phyloP scores from a whole-genome alignment of 2,329 filamentous ascomycete genomes.

The Sporothrix phasma region DNA sequence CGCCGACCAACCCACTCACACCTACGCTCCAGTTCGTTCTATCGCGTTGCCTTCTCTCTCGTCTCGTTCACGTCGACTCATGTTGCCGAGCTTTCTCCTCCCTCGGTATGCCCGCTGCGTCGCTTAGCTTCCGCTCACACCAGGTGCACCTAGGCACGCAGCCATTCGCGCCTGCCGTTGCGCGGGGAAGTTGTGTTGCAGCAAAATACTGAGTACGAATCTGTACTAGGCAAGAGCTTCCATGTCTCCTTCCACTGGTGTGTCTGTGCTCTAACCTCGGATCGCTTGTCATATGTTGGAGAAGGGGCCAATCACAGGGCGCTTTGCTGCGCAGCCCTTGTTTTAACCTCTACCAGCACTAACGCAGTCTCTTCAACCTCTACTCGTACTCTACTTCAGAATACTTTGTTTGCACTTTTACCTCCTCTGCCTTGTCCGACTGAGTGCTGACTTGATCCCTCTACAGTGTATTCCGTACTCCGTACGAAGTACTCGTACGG shows the following conservation, averaged over 20 bases:
- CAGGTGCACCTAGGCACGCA: background rate
- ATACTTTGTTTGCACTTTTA: too few relatives aligned
- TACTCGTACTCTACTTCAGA: too few relatives aligned
- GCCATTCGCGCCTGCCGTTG: background rate
- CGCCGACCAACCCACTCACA: background rate
- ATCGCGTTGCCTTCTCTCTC: background rate
- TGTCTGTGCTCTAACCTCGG: background rate
- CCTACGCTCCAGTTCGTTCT: background rate
- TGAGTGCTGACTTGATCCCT: too few relatives aligned
- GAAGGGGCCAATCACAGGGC: too few relatives aligned
- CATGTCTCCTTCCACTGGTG: background rate
- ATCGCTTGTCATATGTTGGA: background rate
- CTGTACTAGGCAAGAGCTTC: background rate
- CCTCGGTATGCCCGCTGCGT: background rate
- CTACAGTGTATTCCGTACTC: too few relatives aligned
- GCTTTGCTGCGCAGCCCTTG: too few relatives aligned
- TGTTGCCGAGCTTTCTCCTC: background rate
- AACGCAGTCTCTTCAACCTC: too few relatives aligned
- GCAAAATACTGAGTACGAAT: background rate
- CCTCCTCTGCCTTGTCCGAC: too few relatives aligned
- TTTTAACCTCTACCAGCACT: too few relatives aligned
- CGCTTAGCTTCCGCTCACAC: background rate
- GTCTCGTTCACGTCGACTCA: background rate
- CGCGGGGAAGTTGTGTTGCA: background rate
- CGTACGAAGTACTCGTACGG: too few relatives aligned